These are phyloP conservation scores for Macrotyloma uniflorum DNA, from an alignment of 306 rosid species.

Conservation along the genomic window DNA sequence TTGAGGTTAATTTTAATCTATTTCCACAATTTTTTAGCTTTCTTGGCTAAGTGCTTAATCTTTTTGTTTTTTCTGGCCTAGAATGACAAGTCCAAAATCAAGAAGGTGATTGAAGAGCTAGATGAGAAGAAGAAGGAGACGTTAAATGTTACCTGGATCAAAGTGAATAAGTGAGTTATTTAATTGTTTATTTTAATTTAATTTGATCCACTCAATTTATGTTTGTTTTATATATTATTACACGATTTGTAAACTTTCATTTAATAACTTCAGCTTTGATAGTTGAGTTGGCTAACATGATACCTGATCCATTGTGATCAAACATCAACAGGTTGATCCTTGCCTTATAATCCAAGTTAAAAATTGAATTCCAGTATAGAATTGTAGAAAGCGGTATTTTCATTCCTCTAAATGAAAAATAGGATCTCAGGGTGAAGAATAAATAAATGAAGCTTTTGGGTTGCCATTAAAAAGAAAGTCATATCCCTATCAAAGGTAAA, in stretches of 20 bases:
- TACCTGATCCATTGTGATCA: not conserved
- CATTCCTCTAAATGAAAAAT: not conserved
- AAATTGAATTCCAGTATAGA: not conserved
- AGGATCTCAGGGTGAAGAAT: not conserved
- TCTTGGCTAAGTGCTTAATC: conserved; percentile 43
- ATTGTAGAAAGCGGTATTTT: not conserved
- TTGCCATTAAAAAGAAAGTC: not conserved
- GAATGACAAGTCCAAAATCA: conserved; percentile 96
- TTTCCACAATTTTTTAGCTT: conserved; percentile 22
- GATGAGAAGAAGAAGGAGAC: conserved; percentile 99
- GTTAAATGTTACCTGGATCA: conserved; percentile 86
- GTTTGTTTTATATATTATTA: not conserved
- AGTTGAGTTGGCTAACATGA: conserved; percentile 4
- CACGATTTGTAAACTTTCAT: not conserved
- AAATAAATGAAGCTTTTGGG: not conserved
- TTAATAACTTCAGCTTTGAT: not conserved
- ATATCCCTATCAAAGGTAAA: not conserved
- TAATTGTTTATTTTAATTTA: conserved; percentile 1
- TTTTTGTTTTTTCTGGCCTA: conserved; percentile 37
- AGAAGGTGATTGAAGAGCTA: conserved; percentile 95
- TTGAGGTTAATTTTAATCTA: conserved; percentile 66
- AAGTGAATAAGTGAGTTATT: conserved; percentile 74
- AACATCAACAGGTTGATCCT: not conserved
- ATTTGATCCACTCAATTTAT: conserved; percentile 27
- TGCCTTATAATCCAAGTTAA: not conserved